These are phyloP conservation scores for Sordariomycetes sp. DNA, from an alignment of 2,329 filamentous ascomycete species.

Conservation along the genomic window DNA sequence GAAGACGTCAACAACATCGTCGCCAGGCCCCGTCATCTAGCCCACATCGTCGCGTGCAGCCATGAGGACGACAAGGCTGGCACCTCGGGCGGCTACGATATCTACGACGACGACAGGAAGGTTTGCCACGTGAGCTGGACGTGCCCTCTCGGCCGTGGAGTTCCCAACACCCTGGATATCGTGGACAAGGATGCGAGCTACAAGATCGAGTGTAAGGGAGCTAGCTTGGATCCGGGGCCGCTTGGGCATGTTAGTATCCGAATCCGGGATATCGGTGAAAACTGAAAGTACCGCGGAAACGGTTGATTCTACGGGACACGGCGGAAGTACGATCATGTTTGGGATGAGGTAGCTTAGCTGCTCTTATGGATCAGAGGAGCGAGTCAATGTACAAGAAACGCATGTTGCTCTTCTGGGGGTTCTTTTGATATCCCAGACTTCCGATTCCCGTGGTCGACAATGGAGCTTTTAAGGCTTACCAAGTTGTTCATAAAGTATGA, in stretches of 20 bases:
- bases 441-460: too few relatives aligned
- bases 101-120: not conserved
- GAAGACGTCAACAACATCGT: not conserved
- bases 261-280: not conserved
- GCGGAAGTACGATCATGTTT: too few relatives aligned
- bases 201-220: not conserved
- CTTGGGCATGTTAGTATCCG: not conserved
- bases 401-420: too few relatives aligned
- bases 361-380: too few relatives aligned
- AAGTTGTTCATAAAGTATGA: too few relatives aligned
- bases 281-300: too few relatives aligned
- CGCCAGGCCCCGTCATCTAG: not conserved
- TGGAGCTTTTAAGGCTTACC: too few relatives aligned
- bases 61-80: not conserved
- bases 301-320: too few relatives aligned
- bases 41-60: not conserved
- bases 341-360: too few relatives aligned
- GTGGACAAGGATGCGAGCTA: not conserved
- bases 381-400: too few relatives aligned
- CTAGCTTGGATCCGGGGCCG: not conserved
- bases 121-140: not conserved
- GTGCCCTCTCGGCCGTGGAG: not conserved
- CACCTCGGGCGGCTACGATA: not conserved
- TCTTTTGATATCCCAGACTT: too few relatives aligned
- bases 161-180: not conserved